Evolutionary conservation across 805 yeast species (phyloP), one percentile per base, ranked within the genome.

Genomic region (Candida golubevii): DNA sequence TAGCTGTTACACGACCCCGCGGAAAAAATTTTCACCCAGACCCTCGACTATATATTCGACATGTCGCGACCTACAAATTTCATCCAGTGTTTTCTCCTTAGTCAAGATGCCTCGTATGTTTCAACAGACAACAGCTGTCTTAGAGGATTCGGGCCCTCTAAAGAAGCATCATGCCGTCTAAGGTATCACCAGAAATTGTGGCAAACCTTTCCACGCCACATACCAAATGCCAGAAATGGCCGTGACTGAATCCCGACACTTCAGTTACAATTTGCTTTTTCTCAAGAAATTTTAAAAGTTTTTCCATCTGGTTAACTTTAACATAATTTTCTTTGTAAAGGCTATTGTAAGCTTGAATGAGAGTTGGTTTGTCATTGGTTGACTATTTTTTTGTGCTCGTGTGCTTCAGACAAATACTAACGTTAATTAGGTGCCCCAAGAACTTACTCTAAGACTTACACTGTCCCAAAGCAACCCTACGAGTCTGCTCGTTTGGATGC

Each of bases 401-500:
- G 4, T 18, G 23, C 34, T 13, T 13, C 1, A 9, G 12, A 18
- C 34, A 2, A n/a, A 7, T 30, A 44, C 46, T 44, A 44, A 44
- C 46, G 14, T 30, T 11, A 10, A 26, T 6, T 58, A 87, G 95
- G 95, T 81, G 96, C 97, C 66, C 98, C 99, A 80, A 87, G 96
- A 82, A 88, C 96, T 72, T 85, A 91, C 86, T 91, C 99, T 66
- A 93, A 93, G 89, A 93, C 99, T 70, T 93, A 88, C 88, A 79
- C 97, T 71, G 96, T 91, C 72, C 99, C 99, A 81, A 89, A 88
- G 85, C 88, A 95, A 77, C 97, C 98, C 60, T 93, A 86, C 83
- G 99, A 93, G 81, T 87, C 95, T 62, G 95, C 97, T 75, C 96
- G 99, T 85, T 84, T 93, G 76, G 99, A 93, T 69, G 88, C 96